Base-by-base conservation (phyloP, 192 early-diverging fungal species). In the Gryganskiella cystojenkinii region DNA sequence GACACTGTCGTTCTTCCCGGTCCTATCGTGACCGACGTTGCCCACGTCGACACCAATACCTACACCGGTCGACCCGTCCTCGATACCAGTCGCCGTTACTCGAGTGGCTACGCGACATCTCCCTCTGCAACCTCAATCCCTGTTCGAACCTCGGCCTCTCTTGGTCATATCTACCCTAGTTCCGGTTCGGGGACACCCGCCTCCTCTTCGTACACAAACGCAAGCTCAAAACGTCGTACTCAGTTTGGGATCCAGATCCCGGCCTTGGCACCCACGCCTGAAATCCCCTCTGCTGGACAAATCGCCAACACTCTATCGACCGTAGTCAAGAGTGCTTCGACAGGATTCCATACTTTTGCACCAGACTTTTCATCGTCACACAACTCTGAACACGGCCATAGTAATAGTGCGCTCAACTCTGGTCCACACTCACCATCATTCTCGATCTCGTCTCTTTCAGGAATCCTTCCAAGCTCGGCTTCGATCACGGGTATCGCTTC, bases 391-490 rank as follows among this genome's bases (percentile, higher is more conserved):
- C 56, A 45, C 25, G 7, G 7, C 25, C 35, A 30, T 13, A 42
- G 43, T n/a, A 44, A 49, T 19, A 40, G 25, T 42, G 24, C 59
- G 24, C 25, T 56, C 40, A 27, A n/a, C 13, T 44, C 61, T 8
- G 51, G 24, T 17, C 74, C 55, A 27, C 66, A 58, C 17, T 78
- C 74, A 3, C 74, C 74, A 8, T 45, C 74, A 20, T 78, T 64
- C 13, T 78, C 74, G 30, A 69, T 64, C 43, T 69, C 74, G 11
- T 69, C 74, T 13, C 59, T 78, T 17, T 69, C 74, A 3, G 67
- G 62, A 20, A 60, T 78, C 50, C 40, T 78, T 33, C 74, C 74
- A 3, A 60, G 55, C 42, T 69, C 74, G 4, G 51, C 46, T 14
- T 78, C 74, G 1, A 69, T 78, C 35, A 58, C 74, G 13, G 69